Conservation (phyloP, 169 alveolate genomes). For the Plasmodium gonderi region DNA sequence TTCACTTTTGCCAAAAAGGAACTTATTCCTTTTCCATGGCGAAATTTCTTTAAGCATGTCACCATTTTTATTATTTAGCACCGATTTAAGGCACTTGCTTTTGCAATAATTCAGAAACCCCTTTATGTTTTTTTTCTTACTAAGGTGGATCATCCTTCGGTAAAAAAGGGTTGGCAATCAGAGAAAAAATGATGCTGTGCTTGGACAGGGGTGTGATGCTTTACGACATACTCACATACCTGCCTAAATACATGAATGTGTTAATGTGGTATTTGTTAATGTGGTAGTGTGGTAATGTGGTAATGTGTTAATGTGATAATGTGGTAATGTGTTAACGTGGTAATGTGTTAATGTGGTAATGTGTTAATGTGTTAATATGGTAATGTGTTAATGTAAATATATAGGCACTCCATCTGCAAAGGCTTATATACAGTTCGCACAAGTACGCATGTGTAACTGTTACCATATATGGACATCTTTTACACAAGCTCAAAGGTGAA, state of each 20-base stretch:
- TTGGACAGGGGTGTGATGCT: background rate
- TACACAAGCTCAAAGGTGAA: background rate
- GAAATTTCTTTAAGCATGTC: background rate
- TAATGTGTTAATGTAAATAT: no score
- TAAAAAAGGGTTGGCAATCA: background rate
- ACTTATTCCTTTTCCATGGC: background rate
- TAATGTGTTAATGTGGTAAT: no score
- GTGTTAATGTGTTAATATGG: no score
- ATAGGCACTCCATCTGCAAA: no score
- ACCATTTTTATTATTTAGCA: slow-evolving; percentile 24
- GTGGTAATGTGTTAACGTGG: no score
- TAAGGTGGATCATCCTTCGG: slow-evolving; percentile 10
- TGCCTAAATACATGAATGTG: background rate
- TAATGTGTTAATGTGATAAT: no score
- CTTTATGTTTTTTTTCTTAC: slow-evolving; percentile 17
- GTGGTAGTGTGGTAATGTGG: no score
- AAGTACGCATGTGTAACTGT: background rate
- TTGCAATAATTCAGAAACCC: slow-evolving; percentile 34
- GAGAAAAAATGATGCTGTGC: background rate
- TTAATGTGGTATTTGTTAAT: no score
- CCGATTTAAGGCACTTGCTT: slow-evolving; percentile 18
- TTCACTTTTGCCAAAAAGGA: background rate
- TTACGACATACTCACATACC: background rate
- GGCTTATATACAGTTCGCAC: background rate
- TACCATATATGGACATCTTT: background rate